Evolutionary conservation across 805 yeast genomes (phyloP), one percentile per base, ranked within the genome.

Genomic region (Barnettozyma sp.): DNA sequence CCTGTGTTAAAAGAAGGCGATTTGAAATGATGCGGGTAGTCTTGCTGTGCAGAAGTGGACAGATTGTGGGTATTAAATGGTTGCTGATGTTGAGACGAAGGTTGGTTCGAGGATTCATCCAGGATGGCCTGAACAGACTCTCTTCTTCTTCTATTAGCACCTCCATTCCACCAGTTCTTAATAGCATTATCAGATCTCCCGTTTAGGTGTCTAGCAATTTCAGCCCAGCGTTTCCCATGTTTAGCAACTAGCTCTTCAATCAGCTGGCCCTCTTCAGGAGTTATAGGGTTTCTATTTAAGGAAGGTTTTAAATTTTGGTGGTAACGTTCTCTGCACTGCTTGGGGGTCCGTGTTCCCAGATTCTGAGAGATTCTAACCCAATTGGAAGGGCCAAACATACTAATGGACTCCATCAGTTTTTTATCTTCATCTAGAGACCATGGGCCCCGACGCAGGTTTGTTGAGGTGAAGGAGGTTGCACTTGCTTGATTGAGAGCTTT

Each of bases 101-200:
- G 30, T 6, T 5, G 31, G 18, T 3, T 33, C 34, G 31, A 20
- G 9, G 23, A 12, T 26, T 23, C 20, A 14, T 44, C 48, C 7
- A 45, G 23, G 7, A 48, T 38, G 6, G 59, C 52, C 22, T 55
- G 55, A 9, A 59, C 55, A 2, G 66, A 56, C 20, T 69, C 68
- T 44, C 86, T 63, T 50, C 92, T 71, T 42, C 95, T 65, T 41
- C 94, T 68, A 55, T 83, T 85, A 11, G 94, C 90, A 7, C 95
- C 94, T 4, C 95, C 94, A 54, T 85, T 85, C 95, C 95, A 86
- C 95, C 95, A 87, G 60, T 87, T 87, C 55, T 85, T 85, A 49
- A 85, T 84, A 15, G 94, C 87, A 56, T 85, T 86, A 58, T 86
- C 96, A n/a, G 82, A 71, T 35, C 96, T 66, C 2, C 95, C 95